A percentile compares a stretch with the other conserved stretches of the same genome.
These are phyloP conservation scores for Physaria fendleri DNA, from an alignment of 345 rosid genomes.

Conservation along the genomic window DNA sequence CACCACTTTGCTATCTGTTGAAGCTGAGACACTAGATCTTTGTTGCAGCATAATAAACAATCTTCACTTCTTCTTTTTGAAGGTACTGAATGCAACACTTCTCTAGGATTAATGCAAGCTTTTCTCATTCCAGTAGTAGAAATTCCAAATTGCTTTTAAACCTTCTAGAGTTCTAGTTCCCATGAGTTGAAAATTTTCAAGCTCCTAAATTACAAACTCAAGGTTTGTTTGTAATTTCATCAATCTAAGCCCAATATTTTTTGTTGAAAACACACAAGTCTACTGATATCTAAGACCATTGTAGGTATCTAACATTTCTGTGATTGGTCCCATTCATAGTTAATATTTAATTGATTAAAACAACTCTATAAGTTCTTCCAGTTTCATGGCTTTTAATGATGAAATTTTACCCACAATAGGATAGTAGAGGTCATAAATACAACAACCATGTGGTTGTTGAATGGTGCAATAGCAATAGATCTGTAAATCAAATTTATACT, in stretches of 20 bases:
- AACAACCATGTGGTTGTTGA: slow-evolving; percentile 29
- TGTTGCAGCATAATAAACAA: too few species aligned
- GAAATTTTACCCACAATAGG: background rate
- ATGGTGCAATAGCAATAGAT: slow-evolving; percentile 24
- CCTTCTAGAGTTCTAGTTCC: too few species aligned
- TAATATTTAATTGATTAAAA: slow-evolving; percentile 7
- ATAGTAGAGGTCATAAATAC: slow-evolving; percentile 30
- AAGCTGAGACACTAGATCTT: too few species aligned
- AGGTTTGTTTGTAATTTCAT: background rate
- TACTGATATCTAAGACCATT: slow-evolving; percentile 12
- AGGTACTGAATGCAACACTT: too few species aligned
- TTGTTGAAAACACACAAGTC: slow-evolving; percentile 16
- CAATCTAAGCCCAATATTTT: background rate
- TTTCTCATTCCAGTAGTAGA: too few species aligned
- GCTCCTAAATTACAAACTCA: too few species aligned
- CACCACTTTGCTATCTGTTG: too few species aligned
- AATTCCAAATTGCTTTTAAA: too few species aligned
- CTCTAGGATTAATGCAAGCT: too few species aligned
- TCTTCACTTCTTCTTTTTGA: too few species aligned
- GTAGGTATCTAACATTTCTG: slow-evolving; percentile 2
- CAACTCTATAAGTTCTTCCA: background rate
- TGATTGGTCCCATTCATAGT: slow-evolving; percentile 9
- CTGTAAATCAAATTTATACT: background rate
- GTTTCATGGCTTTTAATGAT: too few species aligned
- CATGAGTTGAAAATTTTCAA: too few species aligned